A percentile compares a stretch with the other conserved stretches of the same genome.
phyloP scores from a whole-genome alignment of 73 alveolate genomes.

The Paramecium biaurelia region DNA sequence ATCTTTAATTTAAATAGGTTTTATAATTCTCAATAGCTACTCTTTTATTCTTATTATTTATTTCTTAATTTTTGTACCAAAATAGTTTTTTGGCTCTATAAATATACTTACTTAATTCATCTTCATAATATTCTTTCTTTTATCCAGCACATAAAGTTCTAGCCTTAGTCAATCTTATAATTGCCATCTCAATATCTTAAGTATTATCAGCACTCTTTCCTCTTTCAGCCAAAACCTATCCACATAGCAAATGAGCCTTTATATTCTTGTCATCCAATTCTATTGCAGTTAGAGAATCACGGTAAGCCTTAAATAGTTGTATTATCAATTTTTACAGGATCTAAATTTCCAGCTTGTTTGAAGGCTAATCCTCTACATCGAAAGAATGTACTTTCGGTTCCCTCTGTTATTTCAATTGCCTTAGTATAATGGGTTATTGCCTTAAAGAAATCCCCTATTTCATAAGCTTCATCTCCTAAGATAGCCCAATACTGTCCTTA shows the following conservation, averaged over 20 bases:
- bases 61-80: constrained; percentile 31
- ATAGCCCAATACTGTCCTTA: constrained; percentile 24
- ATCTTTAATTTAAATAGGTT: background rate
- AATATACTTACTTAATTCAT: constrained; percentile 28
- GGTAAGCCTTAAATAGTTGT: background rate
- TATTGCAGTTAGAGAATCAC: background rate
- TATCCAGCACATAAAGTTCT: constrained; percentile 31
- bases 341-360: background rate
- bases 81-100: constrained; percentile 44
- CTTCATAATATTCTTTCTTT: constrained; percentile 24
- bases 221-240: constrained; percentile 19
- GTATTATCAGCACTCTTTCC: background rate
- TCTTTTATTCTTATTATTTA: background rate
- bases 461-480: background rate
- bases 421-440: background rate
- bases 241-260: constrained; percentile 37
- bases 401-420: constrained; percentile 14
- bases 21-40: background rate
- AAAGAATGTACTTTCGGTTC: background rate
- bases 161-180: background rate
- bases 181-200: background rate
- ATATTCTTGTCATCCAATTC: constrained; percentile 44
- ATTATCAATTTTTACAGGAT: background rate
- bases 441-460: background rate
- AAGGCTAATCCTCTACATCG: background rate